These are phyloP conservation scores for Metarhizium robertsii DNA, from an alignment of 2,329 filamentous ascomycete genomes.

Conservation along the genomic window DNA sequence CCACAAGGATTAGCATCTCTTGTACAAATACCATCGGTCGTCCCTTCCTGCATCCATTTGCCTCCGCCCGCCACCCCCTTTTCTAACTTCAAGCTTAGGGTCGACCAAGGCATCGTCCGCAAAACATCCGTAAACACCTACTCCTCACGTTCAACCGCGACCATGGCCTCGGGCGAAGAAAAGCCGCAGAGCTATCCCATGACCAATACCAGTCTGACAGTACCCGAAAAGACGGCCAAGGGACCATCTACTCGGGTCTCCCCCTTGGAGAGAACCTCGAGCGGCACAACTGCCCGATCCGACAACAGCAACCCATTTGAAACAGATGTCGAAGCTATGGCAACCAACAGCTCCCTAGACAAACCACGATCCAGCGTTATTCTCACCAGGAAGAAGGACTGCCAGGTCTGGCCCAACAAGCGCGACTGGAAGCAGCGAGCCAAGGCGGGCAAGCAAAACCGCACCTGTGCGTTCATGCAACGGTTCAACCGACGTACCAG, in stretches of 20 bases:
- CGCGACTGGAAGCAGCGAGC: constrained; percentile 52
- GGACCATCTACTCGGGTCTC: not conserved
- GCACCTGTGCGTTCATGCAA: constrained; percentile 44
- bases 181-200: constrained; percentile 10
- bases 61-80: not conserved
- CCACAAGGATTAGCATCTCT: not conserved
- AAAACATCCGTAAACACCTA: not conserved
- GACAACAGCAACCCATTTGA: constrained; percentile 43
- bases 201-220: constrained; percentile 12
- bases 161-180: constrained; percentile 18
- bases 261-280: constrained; percentile 13
- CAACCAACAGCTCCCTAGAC: constrained; percentile 26
- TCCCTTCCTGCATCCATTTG: not conserved
- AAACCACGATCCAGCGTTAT: constrained; percentile 20
- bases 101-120: not conserved
- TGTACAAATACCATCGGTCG: not conserved
- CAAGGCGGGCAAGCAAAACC: constrained; percentile 43
- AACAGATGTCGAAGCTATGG: constrained; percentile 46
- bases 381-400: constrained; percentile 32
- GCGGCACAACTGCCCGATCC: constrained; percentile 35
- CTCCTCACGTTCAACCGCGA: constrained; percentile 3
- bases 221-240: constrained; percentile 17
- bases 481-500: constrained; percentile 43
- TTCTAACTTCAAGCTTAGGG: not conserved
- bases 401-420: constrained; percentile 50